Conservation (phyloP, 2,329 filamentous ascomycete species). For the Fusarium pininemorale region DNA sequence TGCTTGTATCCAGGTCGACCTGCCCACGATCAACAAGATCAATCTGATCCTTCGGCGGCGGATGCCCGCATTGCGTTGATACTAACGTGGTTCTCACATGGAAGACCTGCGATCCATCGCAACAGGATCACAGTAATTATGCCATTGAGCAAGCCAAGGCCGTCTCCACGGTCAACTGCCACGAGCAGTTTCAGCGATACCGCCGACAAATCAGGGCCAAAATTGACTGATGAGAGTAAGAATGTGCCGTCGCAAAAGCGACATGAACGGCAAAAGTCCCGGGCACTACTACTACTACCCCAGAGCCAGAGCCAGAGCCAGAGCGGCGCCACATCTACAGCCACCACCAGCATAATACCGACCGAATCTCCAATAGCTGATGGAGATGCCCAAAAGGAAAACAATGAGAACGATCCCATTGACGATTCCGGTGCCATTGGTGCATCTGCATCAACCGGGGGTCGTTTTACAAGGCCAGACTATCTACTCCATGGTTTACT, state of each 20-base stretch:
- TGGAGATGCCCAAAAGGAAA: not conserved
- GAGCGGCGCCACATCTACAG: constrained; percentile 15
- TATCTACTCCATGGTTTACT: constrained; percentile 35
- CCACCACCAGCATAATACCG: constrained; percentile 1
- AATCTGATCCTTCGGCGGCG: constrained; percentile 21
- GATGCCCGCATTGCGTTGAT: constrained; percentile 19
- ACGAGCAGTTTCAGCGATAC: constrained; percentile 25
- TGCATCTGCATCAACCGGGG: constrained; percentile 12
- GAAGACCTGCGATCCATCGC: not conserved
- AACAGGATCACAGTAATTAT: constrained; percentile 12
- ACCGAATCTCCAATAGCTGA: not conserved
- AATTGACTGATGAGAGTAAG: constrained; percentile 19
- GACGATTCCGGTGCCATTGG: constrained; percentile 19
- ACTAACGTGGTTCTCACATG: not conserved
- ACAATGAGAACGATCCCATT: constrained; percentile 4
- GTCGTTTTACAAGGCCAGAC: constrained; percentile 34
- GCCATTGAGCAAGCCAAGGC: constrained; percentile 38
- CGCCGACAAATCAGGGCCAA: not conserved
- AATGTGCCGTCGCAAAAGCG: constrained; percentile 11
- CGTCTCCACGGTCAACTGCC: constrained; percentile 22
- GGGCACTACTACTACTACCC: constrained; percentile 20
- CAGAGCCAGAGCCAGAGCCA: constrained; percentile 2
- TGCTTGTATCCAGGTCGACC: not conserved
- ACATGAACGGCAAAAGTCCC: constrained; percentile 21
- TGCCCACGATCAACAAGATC: constrained; percentile 7